Evolutionary conservation across 768 basidiomycete species (phyloP).

Genomic region (Rhodosporidiobolus odoratus): DNA sequence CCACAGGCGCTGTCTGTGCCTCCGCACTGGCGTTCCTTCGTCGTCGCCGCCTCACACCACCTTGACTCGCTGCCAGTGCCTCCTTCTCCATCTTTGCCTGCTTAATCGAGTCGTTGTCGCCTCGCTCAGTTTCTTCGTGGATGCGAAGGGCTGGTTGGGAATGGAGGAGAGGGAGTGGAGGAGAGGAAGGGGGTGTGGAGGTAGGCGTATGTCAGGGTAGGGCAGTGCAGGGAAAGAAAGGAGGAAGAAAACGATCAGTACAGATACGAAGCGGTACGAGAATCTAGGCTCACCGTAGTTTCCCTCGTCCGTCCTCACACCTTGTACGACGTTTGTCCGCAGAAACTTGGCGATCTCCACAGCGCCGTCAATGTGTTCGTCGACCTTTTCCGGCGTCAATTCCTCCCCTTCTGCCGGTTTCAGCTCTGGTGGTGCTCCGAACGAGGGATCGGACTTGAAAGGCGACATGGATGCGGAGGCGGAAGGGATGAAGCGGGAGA

Average conservation of each 20-base stretch:
- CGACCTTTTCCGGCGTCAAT: conserved; percentile 29
- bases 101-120: conserved; percentile 75
- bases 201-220: neutral
- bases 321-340: conserved; percentile 81
- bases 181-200: too few species aligned
- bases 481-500: conserved; percentile 37
- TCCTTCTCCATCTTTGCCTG: conserved; percentile 32
- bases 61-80: neutral
- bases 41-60: conserved; percentile 7
- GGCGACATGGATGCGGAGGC: conserved; percentile 18
- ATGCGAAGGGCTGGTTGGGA: conserved; percentile 22
- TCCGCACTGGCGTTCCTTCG: neutral
- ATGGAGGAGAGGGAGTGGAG: neutral
- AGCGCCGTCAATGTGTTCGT: conserved; percentile 58
- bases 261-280: too few species aligned
- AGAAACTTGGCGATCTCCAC: conserved; percentile 69
- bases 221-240: neutral
- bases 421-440: neutral
- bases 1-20: neutral
- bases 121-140: conserved; percentile 76
- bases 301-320: conserved; percentile 51
- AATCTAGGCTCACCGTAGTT: conserved; percentile 37
- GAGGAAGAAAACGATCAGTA: conserved; percentile 5
- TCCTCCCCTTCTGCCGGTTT: neutral
- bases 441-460: neutral